Conservation (phyloP, 805 yeast genomes). For the Nematodospora valgi region DNA sequence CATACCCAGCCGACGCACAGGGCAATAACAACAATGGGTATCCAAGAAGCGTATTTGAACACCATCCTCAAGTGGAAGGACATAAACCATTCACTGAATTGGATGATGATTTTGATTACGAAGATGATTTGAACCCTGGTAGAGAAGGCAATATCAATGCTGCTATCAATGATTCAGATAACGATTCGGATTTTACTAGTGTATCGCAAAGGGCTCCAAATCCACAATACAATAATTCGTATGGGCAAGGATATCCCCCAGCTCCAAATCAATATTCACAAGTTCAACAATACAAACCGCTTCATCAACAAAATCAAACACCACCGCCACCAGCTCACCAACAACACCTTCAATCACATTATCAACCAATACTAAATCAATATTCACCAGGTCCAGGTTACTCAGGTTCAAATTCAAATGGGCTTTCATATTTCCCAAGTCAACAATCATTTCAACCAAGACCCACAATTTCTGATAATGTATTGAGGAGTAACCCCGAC, state of each 20-base stretch:
- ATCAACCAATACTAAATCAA: constrained; percentile 10
- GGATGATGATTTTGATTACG: constrained; percentile 19
- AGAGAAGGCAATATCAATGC: constrained; percentile 5
- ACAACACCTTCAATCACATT: constrained; percentile 16
- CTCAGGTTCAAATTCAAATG: constrained; percentile 3
- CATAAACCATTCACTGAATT: constrained; percentile 44
- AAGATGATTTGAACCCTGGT: constrained; percentile 4
- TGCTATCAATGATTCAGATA: constrained; percentile 24
- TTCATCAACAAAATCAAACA: constrained; percentile 14
- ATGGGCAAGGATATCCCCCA: constrained; percentile 12
- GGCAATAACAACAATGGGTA: constrained; percentile 1
- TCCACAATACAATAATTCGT: constrained; percentile 40
- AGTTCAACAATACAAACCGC: constrained; percentile 14
- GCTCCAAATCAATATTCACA: constrained; percentile 14
- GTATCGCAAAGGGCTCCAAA: constrained; percentile 76
- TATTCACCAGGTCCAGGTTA: not conserved
- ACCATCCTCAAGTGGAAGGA: constrained; percentile 44
- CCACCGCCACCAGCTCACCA: constrained; percentile 16
- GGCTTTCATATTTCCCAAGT: constrained; percentile 9
- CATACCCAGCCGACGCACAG: constrained; percentile 1
- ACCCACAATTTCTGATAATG: constrained; percentile 37
- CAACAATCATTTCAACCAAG: constrained; percentile 17
- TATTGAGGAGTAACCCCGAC: constrained; percentile 39
- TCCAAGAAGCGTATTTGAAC: constrained; percentile 36
- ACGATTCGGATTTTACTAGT: constrained; percentile 68